Base-by-base conservation (phyloP, 1,284 basidiomycete genomes). In the Lentinus polychrous region DNA sequence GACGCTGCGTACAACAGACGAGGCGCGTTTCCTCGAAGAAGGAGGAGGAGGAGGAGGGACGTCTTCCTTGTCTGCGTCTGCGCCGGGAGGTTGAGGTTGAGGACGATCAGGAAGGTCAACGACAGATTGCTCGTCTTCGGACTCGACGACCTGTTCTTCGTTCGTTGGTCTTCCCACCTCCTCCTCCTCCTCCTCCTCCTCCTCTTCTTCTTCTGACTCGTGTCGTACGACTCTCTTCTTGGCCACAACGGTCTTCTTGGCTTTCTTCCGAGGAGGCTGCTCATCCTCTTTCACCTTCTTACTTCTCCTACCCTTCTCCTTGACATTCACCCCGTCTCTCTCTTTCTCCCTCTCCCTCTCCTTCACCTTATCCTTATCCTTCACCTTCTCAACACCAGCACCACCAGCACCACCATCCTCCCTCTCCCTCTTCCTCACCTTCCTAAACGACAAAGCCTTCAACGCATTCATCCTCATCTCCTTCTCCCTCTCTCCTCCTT, bases 391-490 rank as follows among this genome's bases (percentile, higher is more conserved):
- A 27, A 27, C 27, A n/a, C n/a, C n/a, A n/a, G n/a, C n/a, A n/a
- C n/a, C n/a, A n/a, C n/a, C n/a, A n/a, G n/a, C n/a, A n/a, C n/a
- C n/a, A n/a, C n/a, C n/a, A 46, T 64, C 61, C 39, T 68, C 64
- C 31, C 68, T 58, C 47, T 59, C 58, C 45, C 72, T 69, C 60
- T 77, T 78, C 49, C 69, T 72, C 60, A 75, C 74, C 65, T 80
- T 84, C 64, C 78, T 80, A 63, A 87, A 86, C 46, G 83, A 85
- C 57, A 87, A 57, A 2, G 76, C 78, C 60, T 82, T 82, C 59
- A 86, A 64, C 3, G 76, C 74, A 1, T 48, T 66, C 58, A 66
- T 71, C 61, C 72, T 73, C 17, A 48, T 43, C 42, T 61, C 57
- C 37, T 60, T 56, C 14, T 49, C 49, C 14, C 41, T 44, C 17